These are phyloP conservation scores for Eurotiales sp. DNA, from an alignment of 2,329 filamentous ascomycete genomes.

Conservation along the genomic window DNA sequence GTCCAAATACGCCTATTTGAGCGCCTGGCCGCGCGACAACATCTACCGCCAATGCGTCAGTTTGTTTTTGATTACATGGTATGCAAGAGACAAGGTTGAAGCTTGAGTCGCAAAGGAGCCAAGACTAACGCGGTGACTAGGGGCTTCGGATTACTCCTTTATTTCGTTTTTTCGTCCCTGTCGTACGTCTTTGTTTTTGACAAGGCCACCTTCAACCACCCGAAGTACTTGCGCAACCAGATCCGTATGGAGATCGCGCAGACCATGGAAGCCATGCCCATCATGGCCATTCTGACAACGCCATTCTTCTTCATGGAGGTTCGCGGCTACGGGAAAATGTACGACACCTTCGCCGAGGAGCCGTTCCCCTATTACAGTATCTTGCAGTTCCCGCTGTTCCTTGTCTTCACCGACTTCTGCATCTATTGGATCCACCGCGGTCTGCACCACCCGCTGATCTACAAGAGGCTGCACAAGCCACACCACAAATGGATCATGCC, in stretches of 20 bases:
- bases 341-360: conserved; percentile 72
- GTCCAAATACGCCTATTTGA: conserved; percentile 72
- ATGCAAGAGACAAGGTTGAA: too few relatives aligned
- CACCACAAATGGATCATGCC: conserved; percentile 99
- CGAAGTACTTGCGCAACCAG: conserved; percentile 93
- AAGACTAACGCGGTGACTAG: conserved; percentile 45
- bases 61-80: conserved; percentile 86
- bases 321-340: conserved; percentile 79
- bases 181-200: conserved; percentile 91
- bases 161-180: conserved; percentile 77
- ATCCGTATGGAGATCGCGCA: conserved; percentile 81
- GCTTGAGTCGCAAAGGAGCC: too few relatives aligned
- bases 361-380: conserved; percentile 75
- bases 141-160: conserved; percentile 78
- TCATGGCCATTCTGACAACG: conserved; percentile 77
- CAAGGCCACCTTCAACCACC: conserved; percentile 81
- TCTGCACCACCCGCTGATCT: conserved; percentile 74
- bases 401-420: conserved; percentile 81
- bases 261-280: conserved; percentile 69
- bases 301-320: conserved; percentile 81
- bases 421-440: conserved; percentile 92
- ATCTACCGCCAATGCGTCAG: conserved; percentile 69
- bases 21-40: conserved; percentile 73
- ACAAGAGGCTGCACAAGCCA: conserved; percentile 90
- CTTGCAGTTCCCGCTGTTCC: conserved; percentile 81